phyloP scores from a whole-genome alignment of 2,329 filamentous ascomycete genomes.

The Sporothrix brasiliensis region DNA sequence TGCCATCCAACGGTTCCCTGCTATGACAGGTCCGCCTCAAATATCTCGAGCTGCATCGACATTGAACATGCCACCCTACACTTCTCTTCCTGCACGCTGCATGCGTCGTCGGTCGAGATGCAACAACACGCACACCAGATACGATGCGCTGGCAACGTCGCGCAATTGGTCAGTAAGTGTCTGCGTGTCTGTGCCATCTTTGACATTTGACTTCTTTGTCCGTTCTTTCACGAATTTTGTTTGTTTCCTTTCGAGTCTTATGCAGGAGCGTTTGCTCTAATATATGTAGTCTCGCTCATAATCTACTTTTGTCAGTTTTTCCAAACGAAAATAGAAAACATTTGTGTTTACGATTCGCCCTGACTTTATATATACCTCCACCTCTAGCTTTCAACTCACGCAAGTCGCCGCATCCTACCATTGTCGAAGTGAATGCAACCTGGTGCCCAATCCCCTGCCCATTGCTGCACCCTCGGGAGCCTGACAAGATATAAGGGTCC shows the following conservation, averaged over 20 bases:
- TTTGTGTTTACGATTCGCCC: background rate
- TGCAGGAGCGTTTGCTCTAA: background rate
- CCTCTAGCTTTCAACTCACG: background rate
- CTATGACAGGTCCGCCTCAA: conserved; percentile 39
- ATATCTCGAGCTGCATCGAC: conserved; percentile 31
- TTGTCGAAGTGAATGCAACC: background rate
- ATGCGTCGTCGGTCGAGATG: conserved; percentile 3
- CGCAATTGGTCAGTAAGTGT: background rate
- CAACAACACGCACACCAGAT: background rate
- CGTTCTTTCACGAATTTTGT: background rate
- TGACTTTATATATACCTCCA: background rate
- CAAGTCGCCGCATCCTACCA: background rate
- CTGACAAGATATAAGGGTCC: background rate
- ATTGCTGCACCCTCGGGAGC: background rate
- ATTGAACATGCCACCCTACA: background rate
- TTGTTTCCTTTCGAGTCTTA: background rate
- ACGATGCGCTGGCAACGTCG: background rate
- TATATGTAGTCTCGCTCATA: background rate
- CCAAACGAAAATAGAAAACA: too few species aligned
- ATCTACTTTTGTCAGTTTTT: too few species aligned
- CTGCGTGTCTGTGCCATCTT: background rate
- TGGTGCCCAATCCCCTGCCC: conserved; percentile 38
- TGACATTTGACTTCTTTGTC: background rate
- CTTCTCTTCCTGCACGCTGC: background rate
- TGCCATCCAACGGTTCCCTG: conserved; percentile 28